Evolutionary conservation across 2,329 filamentous ascomycete species (phyloP), one percentile per base, ranked within the genome.

Genomic region (Gaeumannomyces tritici): DNA sequence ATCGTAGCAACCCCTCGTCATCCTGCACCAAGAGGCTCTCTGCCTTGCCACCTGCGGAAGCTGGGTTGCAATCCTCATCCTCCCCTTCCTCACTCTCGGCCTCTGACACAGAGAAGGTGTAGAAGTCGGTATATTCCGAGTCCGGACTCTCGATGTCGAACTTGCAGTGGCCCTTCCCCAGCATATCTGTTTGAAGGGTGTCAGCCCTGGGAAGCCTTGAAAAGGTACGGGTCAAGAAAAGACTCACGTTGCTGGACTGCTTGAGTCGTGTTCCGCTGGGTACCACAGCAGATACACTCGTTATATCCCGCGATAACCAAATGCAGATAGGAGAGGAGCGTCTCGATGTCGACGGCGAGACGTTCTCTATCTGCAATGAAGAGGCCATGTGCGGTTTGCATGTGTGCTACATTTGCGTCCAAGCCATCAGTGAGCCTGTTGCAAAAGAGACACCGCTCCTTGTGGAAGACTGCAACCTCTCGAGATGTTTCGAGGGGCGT

Each of bases 221-320:
- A 33, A 3, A 11, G 8, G 33, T 15, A 24, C 9, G n/a, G 5
- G 12, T 27, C n/a, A 51, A 29, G n/a, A 4, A n/a, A 24, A 42
- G 24, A 18, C 59, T 61, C 18, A 61, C 59, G 82, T 47, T 81
- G 79, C 64, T 80, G 79, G 0, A 78, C 76, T 0, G 75, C 82
- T 60, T 79, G 72, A 0, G 72, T 70, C 0, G 76, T 79, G 0
- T 69, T 68, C 35, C 78, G 73, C 51, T 75, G 69, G 18, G 73
- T 78, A 1, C 78, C 78, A 65, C 82, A 84, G 26, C 73, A 75
- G 51, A 84, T 72, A 63, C 82, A 85, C 68, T 83, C 79, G 24
- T 72, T 71, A 62, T 80, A 82, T 0, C 69, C 74, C 26, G 72
- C 77, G 18, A 84, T 77, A 26, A 84, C 69, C 11, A 81, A 73